These are phyloP conservation scores for Plectosphaerella plurivora DNA, from an alignment of 2,329 filamentous ascomycete genomes.

Conservation along the genomic window DNA sequence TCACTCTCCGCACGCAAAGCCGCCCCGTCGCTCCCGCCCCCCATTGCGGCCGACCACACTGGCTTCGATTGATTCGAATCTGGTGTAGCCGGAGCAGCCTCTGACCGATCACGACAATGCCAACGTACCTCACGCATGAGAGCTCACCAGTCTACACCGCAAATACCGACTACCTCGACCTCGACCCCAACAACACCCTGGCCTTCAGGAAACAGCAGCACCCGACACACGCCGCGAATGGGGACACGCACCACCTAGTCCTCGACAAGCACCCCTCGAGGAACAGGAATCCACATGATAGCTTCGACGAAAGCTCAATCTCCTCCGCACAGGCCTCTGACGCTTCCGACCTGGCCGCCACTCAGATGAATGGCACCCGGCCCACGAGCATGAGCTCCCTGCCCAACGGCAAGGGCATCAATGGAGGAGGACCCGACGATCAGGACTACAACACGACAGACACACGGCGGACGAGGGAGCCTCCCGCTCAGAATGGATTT, in stretches of 20 bases:
- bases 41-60: too few relatives aligned
- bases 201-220: slow-evolving; percentile 22
- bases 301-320: slow-evolving; percentile 50
- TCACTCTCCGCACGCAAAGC: too few relatives aligned
- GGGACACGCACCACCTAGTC: slow-evolving; percentile 18
- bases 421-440: slow-evolving; percentile 26
- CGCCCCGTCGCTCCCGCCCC: too few relatives aligned
- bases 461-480: slow-evolving; percentile 13
- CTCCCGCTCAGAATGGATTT: slow-evolving; percentile 13
- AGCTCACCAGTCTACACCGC: slow-evolving; percentile 35
- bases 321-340: slow-evolving; percentile 49
- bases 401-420: slow-evolving; percentile 45
- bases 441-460: slow-evolving; percentile 14
- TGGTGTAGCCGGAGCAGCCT: too few relatives aligned
- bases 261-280: slow-evolving; percentile 37
- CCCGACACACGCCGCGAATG: slow-evolving; percentile 23
- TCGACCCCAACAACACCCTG: slow-evolving; percentile 35
- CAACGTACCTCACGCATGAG: slow-evolving; percentile 48
- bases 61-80: too few relatives aligned
- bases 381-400: slow-evolving; percentile 55
- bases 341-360: slow-evolving; percentile 38
- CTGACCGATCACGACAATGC: slow-evolving; percentile 30
- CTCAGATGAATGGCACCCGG: slow-evolving; percentile 31
- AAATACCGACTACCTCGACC: slow-evolving; percentile 37
- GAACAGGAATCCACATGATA: slow-evolving; percentile 43